Conservation (phyloP, 2,329 filamentous ascomycete species). For the Hirsutella thompsonii region DNA sequence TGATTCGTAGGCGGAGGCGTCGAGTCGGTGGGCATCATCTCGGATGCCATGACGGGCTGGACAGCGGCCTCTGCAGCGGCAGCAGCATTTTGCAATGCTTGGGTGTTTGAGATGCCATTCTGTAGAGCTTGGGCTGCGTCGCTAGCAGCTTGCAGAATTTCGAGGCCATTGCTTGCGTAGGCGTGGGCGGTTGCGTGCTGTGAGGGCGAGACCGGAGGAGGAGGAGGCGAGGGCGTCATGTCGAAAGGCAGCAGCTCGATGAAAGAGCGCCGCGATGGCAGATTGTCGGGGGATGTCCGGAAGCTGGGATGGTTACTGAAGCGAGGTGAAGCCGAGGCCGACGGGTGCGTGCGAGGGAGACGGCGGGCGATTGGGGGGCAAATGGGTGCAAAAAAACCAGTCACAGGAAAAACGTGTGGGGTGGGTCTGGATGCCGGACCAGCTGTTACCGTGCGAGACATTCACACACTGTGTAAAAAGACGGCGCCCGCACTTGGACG, state of each 20-base stretch:
- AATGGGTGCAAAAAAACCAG: not conserved
- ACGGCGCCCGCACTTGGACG: too few species aligned
- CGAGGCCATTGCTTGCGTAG: conserved; percentile 32
- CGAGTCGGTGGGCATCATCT: conserved; percentile 4
- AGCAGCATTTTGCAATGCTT: conserved; percentile 25
- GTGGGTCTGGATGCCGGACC: not conserved
- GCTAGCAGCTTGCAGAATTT: conserved; percentile 31
- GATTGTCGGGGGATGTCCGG: conserved; percentile 31
- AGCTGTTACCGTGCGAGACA: not conserved
- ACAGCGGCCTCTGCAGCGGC: conserved; percentile 20
- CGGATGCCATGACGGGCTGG: conserved; percentile 8
- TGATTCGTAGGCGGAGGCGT: conserved; percentile 6
- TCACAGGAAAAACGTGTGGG: not conserved
- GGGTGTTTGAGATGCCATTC: conserved; percentile 12
- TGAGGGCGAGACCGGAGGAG: conserved; percentile 10
- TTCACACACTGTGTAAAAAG: not conserved
- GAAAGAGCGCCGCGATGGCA: conserved; percentile 19
- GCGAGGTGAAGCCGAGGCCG: conserved; percentile 27
- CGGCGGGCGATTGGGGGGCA: not conserved
- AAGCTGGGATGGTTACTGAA: conserved; percentile 19
- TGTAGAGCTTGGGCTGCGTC: conserved; percentile 28
- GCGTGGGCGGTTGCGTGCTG: conserved; percentile 21
- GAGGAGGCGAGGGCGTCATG: conserved; percentile 14
- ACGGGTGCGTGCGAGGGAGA: conserved; percentile 5
- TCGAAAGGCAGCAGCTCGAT: conserved; percentile 1